Conservation (phyloP, 2,329 filamentous ascomycete species). For the Alternaria conjuncta region DNA sequence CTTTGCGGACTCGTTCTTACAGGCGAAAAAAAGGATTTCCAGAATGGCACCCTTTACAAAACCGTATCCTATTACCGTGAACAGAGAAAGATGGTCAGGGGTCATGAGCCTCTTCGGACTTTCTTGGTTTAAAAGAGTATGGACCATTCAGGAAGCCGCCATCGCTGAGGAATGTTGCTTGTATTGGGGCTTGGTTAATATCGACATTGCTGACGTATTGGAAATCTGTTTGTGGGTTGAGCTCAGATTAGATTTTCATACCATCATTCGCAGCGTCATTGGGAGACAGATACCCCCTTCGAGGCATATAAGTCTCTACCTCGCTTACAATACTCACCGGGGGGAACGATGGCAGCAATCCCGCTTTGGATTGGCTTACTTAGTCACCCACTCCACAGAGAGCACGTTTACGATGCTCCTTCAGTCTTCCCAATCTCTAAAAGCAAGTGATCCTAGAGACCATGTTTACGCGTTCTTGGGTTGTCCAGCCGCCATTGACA, state of each 20-base stretch:
- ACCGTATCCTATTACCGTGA: neutral
- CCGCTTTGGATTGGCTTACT: neutral
- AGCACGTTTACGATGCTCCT: too few species aligned
- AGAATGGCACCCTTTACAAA: rapidly evolving
- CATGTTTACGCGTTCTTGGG: neutral
- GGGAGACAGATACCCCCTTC: too few species aligned
- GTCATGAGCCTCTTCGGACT: rapidly evolving
- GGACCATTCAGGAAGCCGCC: neutral
- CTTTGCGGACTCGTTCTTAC: rapidly evolving
- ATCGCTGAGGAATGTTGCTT: neutral
- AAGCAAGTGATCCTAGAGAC: neutral
- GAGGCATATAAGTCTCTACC: too few species aligned
- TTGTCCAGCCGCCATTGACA: neutral
- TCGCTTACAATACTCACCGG: too few species aligned
- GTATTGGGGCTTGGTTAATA: neutral
- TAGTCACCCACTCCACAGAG: too few species aligned
- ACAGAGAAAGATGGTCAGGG: neutral
- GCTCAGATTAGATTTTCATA: too few species aligned
- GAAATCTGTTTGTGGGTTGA: neutral
- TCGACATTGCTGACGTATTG: neutral
- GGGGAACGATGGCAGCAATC: too few species aligned
- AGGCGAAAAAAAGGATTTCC: rapidly evolving
- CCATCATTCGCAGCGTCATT: too few species aligned
- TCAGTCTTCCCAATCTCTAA: too few species aligned
- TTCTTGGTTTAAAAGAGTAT: neutral